phyloP scores from a whole-genome alignment of 148 eudicot species.

The Pharnaceum exiguum region DNA sequence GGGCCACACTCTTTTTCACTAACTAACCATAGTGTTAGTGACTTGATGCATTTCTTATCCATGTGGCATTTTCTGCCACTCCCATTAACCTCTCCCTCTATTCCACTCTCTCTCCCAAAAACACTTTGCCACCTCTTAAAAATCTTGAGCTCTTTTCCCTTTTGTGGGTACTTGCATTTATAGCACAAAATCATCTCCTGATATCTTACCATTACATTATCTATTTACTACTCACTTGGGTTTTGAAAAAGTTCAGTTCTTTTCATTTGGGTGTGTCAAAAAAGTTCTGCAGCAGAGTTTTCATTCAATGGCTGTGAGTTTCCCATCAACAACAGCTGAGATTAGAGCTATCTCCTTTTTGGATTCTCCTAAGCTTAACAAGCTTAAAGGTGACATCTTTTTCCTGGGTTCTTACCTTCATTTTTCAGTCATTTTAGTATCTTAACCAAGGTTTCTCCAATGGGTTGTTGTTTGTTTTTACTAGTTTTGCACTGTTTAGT shows the following conservation, averaged over 20 bases:
- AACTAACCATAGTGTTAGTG: neutral
- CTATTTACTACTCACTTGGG: no score
- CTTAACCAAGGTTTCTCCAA: neutral
- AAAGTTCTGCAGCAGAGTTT: conserved; percentile 11
- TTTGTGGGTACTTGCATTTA: neutral
- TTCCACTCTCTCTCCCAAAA: neutral
- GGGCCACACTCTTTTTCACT: no score
- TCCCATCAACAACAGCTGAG: conserved; percentile 53
- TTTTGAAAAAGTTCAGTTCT: neutral
- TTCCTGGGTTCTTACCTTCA: neutral
- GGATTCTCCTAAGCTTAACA: conserved; percentile 47
- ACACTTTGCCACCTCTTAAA: neutral
- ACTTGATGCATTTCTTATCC: conserved; percentile 1
- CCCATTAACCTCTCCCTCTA: conserved; percentile 9
- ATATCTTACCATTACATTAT: no score
- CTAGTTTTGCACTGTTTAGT: no score
- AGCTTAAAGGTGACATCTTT: conserved; percentile 51
- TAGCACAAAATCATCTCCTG: no score
- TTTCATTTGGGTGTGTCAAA: conserved; percentile 3
- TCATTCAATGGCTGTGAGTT: conserved; percentile 68
- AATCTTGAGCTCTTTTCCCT: neutral
- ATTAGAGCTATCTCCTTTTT: conserved; percentile 59
- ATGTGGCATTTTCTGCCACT: neutral
- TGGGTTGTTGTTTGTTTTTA: neutral
- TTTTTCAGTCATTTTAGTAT: neutral